Evolutionary conservation across 768 basidiomycete genomes (phyloP).

Genomic region (Mycena rosella): DNA sequence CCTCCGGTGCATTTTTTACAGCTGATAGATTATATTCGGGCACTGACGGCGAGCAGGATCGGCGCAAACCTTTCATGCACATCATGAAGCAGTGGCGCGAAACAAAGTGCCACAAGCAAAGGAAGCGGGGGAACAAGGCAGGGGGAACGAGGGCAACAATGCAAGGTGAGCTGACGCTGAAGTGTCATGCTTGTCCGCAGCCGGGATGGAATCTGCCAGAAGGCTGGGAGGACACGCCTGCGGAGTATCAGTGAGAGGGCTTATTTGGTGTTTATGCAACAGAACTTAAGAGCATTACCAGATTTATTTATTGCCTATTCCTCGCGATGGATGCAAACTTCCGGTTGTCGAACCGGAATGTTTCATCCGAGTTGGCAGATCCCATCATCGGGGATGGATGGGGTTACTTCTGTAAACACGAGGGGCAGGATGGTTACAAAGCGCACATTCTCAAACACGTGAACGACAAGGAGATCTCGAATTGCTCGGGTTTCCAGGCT

Average conservation of each 20-base stretch:
- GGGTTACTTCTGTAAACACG: slow-evolving; percentile 8
- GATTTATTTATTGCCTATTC: background rate
- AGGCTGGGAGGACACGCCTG: background rate
- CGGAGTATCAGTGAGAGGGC: background rate
- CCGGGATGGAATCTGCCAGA: background rate
- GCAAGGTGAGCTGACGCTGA: background rate
- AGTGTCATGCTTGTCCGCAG: background rate
- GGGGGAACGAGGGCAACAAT: background rate
- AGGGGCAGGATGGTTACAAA: slow-evolving; percentile 18
- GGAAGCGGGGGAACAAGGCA: background rate
- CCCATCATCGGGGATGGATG: slow-evolving; percentile 11
- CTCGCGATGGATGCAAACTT: slow-evolving; percentile 13
- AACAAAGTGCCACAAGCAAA: slow-evolving; percentile 18
- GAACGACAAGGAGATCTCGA: slow-evolving; percentile 5
- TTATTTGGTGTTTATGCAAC: background rate
- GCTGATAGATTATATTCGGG: background rate
- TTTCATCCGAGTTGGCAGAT: slow-evolving; percentile 1
- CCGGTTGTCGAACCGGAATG: slow-evolving; percentile 4
- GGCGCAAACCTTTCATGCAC: slow-evolving; percentile 27
- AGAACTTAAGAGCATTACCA: background rate
- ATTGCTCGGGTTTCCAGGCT: slow-evolving; percentile 19
- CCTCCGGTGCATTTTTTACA: slow-evolving; percentile 10
- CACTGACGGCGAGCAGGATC: slow-evolving; percentile 5
- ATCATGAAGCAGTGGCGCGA: slow-evolving; percentile 29
- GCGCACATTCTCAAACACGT: slow-evolving; percentile 12